Base-by-base conservation (phyloP, 176 grass and related monocot species). In the Tillandsia leiboldiana region DNA sequence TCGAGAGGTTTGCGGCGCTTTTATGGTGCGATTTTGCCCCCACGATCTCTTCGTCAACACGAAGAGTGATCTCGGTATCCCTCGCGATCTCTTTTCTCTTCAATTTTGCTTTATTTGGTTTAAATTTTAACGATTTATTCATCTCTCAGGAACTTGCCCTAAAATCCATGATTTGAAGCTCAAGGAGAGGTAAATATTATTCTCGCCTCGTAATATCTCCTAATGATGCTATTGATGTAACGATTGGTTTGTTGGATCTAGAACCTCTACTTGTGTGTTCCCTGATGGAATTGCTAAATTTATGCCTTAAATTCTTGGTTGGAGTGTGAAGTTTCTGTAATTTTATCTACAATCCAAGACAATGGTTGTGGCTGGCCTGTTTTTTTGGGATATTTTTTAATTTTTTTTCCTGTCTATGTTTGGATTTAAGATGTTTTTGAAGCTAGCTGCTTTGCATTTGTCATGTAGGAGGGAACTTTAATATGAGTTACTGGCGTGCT, bases 91-190 rank as follows among this genome's bases (percentile, higher is more conserved):
- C 11, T 58, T 33, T 61, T 17, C 2, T 52, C 26, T 53, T 10
- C 4, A 20, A 63, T 26, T 20, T 49, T 0, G 10, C 42, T 65
- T 51, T 9, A 68, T 78, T n/a, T 71, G 28, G 20, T 8, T 57
- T 49, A 23, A 70, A n/a, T 72, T 73, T 59, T 77, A 50, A 72
- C 52, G 22, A 3, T 72, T 73, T 5, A 2, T 17, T 29, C 24
- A 50, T 59, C 47, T 83, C 33, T 65, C 74, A 96, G 93, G 93
- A 17, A 70, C 79, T 52, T 96, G 93, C 72, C 78, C 58, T 20
- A 92, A 86, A 83, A 89, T 96, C 66, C 93, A 96, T 77, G 93
- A 96, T 81, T 79, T n/a, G 51, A 96, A 92, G 64, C 93, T 96
- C 56, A 96, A 96, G 76, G 93, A 96, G 67, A 87, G 93, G 93